Percentiles rank a stretch among this genome's conserved stretches.
Evolutionary conservation across 768 basidiomycete species (phyloP).

Genomic region (Leccinum obscurum): DNA sequence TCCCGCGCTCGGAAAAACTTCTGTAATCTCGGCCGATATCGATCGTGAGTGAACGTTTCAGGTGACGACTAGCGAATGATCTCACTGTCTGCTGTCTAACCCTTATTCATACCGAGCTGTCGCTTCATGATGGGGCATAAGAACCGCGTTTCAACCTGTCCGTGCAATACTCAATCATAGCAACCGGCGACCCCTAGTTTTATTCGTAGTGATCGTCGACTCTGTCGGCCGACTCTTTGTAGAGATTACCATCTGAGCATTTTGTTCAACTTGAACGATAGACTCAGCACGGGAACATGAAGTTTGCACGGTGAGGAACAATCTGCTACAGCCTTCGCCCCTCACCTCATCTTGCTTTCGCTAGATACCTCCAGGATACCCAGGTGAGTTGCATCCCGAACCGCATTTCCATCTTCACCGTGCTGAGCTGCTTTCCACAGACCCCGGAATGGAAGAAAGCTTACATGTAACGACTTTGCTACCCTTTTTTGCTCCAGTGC

Average conservation of each 20-base stretch:
- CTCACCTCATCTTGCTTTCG: background rate
- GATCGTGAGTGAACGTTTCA: background rate
- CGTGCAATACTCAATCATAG: background rate
- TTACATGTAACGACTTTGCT: slow-evolving; percentile 22
- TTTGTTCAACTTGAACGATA: background rate
- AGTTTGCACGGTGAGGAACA: slow-evolving; percentile 55
- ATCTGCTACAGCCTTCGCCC: background rate
- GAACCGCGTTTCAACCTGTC: background rate
- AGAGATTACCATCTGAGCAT: background rate
- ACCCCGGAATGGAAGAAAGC: slow-evolving; percentile 59
- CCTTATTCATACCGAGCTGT: background rate
- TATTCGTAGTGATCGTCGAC: background rate
- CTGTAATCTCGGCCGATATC: background rate
- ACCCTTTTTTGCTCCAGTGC: background rate
- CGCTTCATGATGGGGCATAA: background rate
- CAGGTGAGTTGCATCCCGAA: slow-evolving; percentile 43
- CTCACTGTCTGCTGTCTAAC: background rate
- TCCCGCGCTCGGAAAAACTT: background rate
- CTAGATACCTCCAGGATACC: slow-evolving; percentile 66
- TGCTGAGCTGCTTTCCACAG: slow-evolving; percentile 34
- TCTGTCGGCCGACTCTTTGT: background rate
- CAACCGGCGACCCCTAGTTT: background rate
- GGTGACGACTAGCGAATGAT: background rate
- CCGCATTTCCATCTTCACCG: background rate
- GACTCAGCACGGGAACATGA: slow-evolving; percentile 41